A percentile compares a stretch with the other conserved stretches of the same genome.
These are phyloP conservation scores for Triangularia setosa DNA, from an alignment of 2,329 filamentous ascomycete species.

Conservation along the genomic window DNA sequence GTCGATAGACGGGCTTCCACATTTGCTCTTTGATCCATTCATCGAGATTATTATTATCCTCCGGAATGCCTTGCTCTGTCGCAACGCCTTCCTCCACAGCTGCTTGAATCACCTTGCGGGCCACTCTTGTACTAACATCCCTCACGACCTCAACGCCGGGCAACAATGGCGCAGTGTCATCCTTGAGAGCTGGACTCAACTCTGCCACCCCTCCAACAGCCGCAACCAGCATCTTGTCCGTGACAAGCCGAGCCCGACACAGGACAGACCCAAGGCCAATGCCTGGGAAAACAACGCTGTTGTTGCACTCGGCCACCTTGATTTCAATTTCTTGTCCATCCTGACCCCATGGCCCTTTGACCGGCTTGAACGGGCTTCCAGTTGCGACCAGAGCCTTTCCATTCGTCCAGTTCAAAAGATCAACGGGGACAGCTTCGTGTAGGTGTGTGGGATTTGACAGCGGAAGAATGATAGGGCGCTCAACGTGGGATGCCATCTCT, in stretches of 20 bases:
- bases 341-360: constrained; percentile 55
- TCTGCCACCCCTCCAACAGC: constrained; percentile 70
- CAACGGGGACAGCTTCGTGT: constrained; percentile 74
- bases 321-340: constrained; percentile 43
- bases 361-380: constrained; percentile 75
- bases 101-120: constrained; percentile 67
- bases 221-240: constrained; percentile 76
- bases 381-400: constrained; percentile 78
- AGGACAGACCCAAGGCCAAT: constrained; percentile 79
- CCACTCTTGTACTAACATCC: constrained; percentile 73
- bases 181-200: constrained; percentile 63
- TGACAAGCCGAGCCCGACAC: constrained; percentile 61
- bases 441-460: constrained; percentile 81
- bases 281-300: constrained; percentile 79
- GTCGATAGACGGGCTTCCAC: constrained; percentile 70
- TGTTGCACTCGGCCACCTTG: constrained; percentile 76
- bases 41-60: constrained; percentile 51
- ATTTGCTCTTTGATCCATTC: constrained; percentile 75
- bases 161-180: constrained; percentile 62
- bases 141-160: constrained; percentile 73
- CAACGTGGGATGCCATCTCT: constrained; percentile 70
- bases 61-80: constrained; percentile 61
- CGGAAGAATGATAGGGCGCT: constrained; percentile 74
- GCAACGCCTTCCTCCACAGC: constrained; percentile 68
- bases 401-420: constrained; percentile 73